Conservation (phyloP, 2,329 filamentous ascomycete species). For the Colletotrichum cordylinicola region DNA sequence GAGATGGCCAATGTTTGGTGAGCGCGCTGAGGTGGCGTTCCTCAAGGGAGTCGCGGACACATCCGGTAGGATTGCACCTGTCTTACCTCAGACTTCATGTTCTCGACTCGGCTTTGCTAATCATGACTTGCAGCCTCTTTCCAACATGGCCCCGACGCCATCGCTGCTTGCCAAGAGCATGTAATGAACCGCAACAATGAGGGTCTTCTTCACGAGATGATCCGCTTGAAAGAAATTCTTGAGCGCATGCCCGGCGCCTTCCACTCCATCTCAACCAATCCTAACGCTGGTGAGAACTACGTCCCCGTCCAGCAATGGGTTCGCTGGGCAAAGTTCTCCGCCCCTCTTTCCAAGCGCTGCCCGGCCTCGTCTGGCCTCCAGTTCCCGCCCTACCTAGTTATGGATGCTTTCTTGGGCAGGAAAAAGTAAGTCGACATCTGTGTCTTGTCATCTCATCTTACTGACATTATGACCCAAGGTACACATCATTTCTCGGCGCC, state of each 20-base stretch:
- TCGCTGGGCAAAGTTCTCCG: slow-evolving; percentile 55
- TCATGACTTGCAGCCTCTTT: slow-evolving; percentile 44
- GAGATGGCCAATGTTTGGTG: slow-evolving; percentile 59
- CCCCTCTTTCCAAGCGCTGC: slow-evolving; percentile 54
- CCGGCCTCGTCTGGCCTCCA: slow-evolving; percentile 57
- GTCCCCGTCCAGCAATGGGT: slow-evolving; percentile 54
- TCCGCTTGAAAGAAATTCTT: slow-evolving; percentile 57
- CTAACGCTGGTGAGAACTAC: slow-evolving; percentile 55
- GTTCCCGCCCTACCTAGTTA: slow-evolving; percentile 57
- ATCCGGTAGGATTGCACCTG: slow-evolving; percentile 32
- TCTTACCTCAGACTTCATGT: not conserved
- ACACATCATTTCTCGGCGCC: slow-evolving; percentile 55
- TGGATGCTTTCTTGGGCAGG: slow-evolving; percentile 60
- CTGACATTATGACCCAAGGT: slow-evolving; percentile 26
- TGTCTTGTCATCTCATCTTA: accelerated
- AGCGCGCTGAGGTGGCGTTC: slow-evolving; percentile 56
- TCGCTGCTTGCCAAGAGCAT: slow-evolving; percentile 57
- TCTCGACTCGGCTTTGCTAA: not conserved
- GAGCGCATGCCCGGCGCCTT: slow-evolving; percentile 60
- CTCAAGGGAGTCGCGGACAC: slow-evolving; percentile 56
- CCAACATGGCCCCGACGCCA: slow-evolving; percentile 55
- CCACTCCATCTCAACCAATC: slow-evolving; percentile 58
- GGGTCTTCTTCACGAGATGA: slow-evolving; percentile 53
- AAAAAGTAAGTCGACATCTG: slow-evolving; percentile 35
- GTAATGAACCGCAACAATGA: slow-evolving; percentile 58